Evolutionary conservation across 2,329 filamentous ascomycete genomes (phyloP), one percentile per base, ranked within the genome.

Genomic region (Aureobasidium sp.): DNA sequence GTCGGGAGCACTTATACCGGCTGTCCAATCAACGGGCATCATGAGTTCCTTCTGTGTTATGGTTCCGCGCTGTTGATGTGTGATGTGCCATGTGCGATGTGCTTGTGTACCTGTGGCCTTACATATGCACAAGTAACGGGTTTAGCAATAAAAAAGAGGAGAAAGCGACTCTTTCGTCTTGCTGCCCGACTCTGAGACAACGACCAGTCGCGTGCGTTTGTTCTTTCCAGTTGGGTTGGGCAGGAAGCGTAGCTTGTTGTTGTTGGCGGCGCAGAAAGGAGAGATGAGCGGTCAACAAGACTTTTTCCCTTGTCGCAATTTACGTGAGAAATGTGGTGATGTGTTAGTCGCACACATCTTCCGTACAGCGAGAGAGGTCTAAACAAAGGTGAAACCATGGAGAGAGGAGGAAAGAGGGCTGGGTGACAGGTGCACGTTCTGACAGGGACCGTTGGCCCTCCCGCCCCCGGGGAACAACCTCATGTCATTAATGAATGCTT

Each of bases 371-470:
- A 59, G 43, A 62, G 47, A 62, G 59, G 59, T 62, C 59, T 48
- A 53, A 53, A 53, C 15, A 62, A 62, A 47, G 29, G 43, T 62
- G 59, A 62, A 62, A 62, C 47, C 25, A 23, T 38, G 47, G 47
- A 25, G 23, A 40, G 10, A 8, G 25, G 15, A 47, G 20, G 25
- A 27, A 55, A 47, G 29, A 47, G 9, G 59, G 59, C 47, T 53
- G n/a, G n/a, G n/a, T n/a, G n/a, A 40, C 4, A 36, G 59, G 59
- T 42, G 59, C 59, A 62, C 59, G 47, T 51, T 62, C 20, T 53
- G 59, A 62, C 59, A 51, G 43, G 40, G 16, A 27, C 47, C 59
- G 59, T 62, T 62, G 59, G 20, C 47, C 45, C 59, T 62, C 36
- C 59, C 59, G 47, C 47, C 59, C 59, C 59, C 59, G 36, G 59